phyloP scores from a whole-genome alignment of 2,329 filamentous ascomycete genomes.

The Aspergillus cejpii region DNA sequence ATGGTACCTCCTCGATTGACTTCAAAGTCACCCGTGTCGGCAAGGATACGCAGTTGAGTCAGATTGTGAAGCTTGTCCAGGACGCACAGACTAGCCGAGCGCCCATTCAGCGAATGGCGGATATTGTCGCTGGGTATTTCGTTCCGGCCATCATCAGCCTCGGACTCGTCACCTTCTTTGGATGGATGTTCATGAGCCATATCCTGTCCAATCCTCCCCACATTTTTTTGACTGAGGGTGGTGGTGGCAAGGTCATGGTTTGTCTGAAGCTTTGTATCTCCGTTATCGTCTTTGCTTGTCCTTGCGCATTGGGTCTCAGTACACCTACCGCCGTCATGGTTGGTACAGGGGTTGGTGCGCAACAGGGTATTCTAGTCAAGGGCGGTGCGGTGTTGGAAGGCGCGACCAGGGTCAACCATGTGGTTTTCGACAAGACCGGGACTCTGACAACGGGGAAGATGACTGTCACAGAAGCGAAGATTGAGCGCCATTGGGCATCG shows the following conservation, averaged over 20 bases:
- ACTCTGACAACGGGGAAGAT: constrained; percentile 93
- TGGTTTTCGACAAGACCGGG: constrained; percentile 93
- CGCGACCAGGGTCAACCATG: constrained; percentile 79
- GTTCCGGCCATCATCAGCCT: constrained; percentile 82
- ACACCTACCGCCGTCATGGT: constrained; percentile 99
- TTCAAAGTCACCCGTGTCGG: constrained; percentile 89
- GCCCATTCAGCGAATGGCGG: constrained; percentile 88
- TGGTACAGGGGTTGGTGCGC: constrained; percentile 90
- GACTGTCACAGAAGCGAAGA: constrained; percentile 69
- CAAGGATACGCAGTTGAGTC: constrained; percentile 90
- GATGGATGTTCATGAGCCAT: constrained; percentile 94
- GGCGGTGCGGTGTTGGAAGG: constrained; percentile 87
- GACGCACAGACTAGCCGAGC: constrained; percentile 91
- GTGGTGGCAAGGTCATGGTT: constrained; percentile 90
- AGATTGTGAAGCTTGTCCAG: constrained; percentile 97
- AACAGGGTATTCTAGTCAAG: constrained; percentile 96
- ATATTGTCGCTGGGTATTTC: constrained; percentile 87
- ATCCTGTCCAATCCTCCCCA: constrained; percentile 73
- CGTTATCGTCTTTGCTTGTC: constrained; percentile 96
- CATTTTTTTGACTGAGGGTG: constrained; percentile 73
- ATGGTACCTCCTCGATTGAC: constrained; percentile 83
- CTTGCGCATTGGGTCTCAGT: constrained; percentile 89
- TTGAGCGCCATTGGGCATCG: constrained; percentile 62
- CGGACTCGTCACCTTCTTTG: constrained; percentile 74
- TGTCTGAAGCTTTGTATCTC: constrained; percentile 97